Evolutionary conservation across 2,329 filamentous ascomycete species (phyloP), one percentile per base, ranked within the genome.

Genomic region (Helminthosporium solani): DNA sequence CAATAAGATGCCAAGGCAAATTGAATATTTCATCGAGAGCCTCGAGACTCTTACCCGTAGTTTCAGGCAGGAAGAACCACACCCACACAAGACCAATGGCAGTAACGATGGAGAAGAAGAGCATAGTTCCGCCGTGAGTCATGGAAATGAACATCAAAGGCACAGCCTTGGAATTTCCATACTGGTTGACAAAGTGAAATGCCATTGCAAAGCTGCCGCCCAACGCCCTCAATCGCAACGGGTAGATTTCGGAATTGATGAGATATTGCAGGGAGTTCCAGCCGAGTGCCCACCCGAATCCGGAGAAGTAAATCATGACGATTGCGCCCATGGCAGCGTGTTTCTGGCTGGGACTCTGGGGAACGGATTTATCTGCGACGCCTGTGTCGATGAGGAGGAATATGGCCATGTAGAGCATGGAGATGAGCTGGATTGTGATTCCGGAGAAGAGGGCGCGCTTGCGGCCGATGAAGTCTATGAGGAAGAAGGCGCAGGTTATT

Each of bases 221-320:
- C 8, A 90, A 70, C 3, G 86, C 86, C 44, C 87, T 81, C 40
- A 91, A 83, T 3, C 86, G 80, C 8, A 90, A 77, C 1, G 87
- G 86, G 73, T 88, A 91, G 50, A 91, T 78, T 63, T 91, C 87
- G 1, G 86, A 85, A 12, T 86, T 89, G 45, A 91, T 79, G 3
- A 91, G 77, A 64, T 90, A 91, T 70, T 90, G 87, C 76, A 88
- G 86, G 1, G 78, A 81, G 71, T 89, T 89, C 85, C 83, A 90
- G 28, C 65, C 64, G 1, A 71, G 54, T 1, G 69, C 69, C 69
- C 69, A 72, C 9, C 68, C 69, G 36, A 70, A 70, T 19, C 68
- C 68, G 20, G 49, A 57, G 50, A 71, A 64, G 52, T 72, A 89
- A 54, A 89, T 87, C 82, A 87, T 86, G 38, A 82, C 84, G 47